Evolutionary conservation across 139 green algal species (phyloP), one percentile per base, ranked within the genome.

Genomic region (Ulvella scutata): DNA sequence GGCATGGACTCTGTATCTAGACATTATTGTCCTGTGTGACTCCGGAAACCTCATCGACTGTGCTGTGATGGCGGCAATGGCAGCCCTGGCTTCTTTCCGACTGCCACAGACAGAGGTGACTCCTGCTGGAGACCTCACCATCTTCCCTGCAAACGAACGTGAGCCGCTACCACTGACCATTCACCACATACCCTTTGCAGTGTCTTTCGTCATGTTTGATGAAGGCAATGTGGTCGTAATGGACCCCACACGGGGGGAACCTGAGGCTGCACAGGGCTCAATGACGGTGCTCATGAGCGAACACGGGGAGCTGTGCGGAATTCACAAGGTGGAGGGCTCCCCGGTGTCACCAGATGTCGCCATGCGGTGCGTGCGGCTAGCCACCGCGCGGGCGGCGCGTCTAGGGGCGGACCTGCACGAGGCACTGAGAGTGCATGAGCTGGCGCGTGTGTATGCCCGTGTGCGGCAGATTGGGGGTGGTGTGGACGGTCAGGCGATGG

Each of bases 281-380:
- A 67, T 67, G 13, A 67, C 51, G 13, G 9, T 67, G 0, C 6
- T 67, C 9, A 26, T 26, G 9, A 67, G n/a, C 1, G 51, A 67
- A 26, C 51, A 67, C 51, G 51, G 51, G 13, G 51, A 67, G 17
- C 51, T 67, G 13, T 67, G 51, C 51, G 51, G 51, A n/a, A 26
- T 67, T 10, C 51, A 67, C 51, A 67, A 67, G 33, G 51, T 67
- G n/a, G 51, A 67, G 51, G 51, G 51, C 51, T 67, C n/a, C 51
- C n/a, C 51, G 17, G 33, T 23, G 9, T 67, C 51, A 29, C 51
- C 51, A 6, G 51, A 67, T 23, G 51, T 67, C 9, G 33, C 33
- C 51, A 26, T 34, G 51, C 9, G 51, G 13, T 67, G 51, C 17
- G 51, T 67, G 13, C 51, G 51, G n/a, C 51, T 67, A n/a, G 10